Base-by-base conservation (phyloP, 441 rosid genomes). In the Aquilaria agallochum region DNA sequence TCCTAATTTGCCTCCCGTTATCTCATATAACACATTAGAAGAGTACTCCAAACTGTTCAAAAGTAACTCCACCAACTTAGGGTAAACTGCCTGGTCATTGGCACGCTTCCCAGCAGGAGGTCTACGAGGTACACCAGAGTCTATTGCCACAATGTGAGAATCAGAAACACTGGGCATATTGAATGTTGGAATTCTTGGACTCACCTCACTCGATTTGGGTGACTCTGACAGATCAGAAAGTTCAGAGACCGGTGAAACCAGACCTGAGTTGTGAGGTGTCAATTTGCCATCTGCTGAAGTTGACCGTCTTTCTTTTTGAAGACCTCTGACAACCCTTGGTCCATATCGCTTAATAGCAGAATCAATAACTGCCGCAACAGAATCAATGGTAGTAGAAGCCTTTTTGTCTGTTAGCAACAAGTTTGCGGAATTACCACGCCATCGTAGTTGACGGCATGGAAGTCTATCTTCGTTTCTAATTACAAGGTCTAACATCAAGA, bases 341-440 rank as follows among this genome's bases (percentile, higher is more conserved):
- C 74, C 80, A 64, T 77, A 89, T n/a, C 83, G 68, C 72, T 87
- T 80, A 70, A 92, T 82, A 31, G 87, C 96, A 60, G 92, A 83
- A 79, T 90, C 95, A 64, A 82, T 83, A 11, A 86, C 89, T 76
- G 85, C 89, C 63, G 80, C 97, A 63, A 86, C 63, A 45, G 81
- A 75, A 70, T 86, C 84, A 27, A 70, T 65, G 57, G 75, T 73
- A 59, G 72, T 58, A 50, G 89, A 75, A 49, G 73, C 34, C 67
- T 74, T 58, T 69, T 85, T 86, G 55, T 95, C 98, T n/a, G 99
- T 85, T 75, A 86, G 69, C 76, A 95, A 78, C 55, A 95, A 74
- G 80, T 95, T 95, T 68, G 97, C 91, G 11, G 97, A 81, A 88
- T 95, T 95, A 56, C 99, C 99, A 53, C 99, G 97, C 99, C 99